phyloP scores from a whole-genome alignment of 495 filamentous ascomycete genomes.

The Talaromyces stipitatus region DNA sequence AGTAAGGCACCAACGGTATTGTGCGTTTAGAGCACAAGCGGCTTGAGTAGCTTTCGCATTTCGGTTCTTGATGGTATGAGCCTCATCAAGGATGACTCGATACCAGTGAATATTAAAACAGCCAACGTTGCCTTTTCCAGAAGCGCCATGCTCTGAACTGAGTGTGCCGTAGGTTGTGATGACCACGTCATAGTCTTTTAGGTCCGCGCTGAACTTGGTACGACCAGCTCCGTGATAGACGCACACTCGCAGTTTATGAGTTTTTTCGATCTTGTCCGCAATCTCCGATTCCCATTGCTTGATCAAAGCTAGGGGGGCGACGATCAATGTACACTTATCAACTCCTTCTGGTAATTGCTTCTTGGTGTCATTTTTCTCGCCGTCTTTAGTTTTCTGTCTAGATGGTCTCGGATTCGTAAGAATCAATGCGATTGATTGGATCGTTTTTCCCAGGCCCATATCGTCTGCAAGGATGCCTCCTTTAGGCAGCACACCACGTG shows the following conservation, averaged over 20 bases:
- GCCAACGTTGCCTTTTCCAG: constrained; percentile 60
- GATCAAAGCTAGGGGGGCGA: constrained; percentile 92
- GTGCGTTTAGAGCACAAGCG: constrained; percentile 67
- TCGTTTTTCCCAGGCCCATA: constrained; percentile 96
- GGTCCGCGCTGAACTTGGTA: constrained; percentile 63
- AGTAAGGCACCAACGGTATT: constrained; percentile 92
- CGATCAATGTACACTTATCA: constrained; percentile 76
- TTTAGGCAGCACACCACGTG: constrained; percentile 67
- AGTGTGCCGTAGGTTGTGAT: constrained; percentile 96
- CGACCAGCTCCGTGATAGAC: constrained; percentile 86
- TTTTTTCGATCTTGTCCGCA: constrained; percentile 60
- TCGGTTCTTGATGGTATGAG: constrained; percentile 96
- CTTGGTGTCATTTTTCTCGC: constrained; percentile 33
- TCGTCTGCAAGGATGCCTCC: constrained; percentile 86
- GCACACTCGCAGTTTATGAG: constrained; percentile 65
- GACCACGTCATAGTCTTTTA: constrained; percentile 86
- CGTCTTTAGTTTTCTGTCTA: constrained; percentile 12
- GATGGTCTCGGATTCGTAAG: constrained; percentile 69
- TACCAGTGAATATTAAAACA: constrained; percentile 93
- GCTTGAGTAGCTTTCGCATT: constrained; percentile 92
- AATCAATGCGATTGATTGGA: constrained; percentile 79
- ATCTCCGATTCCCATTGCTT: constrained; percentile 97
- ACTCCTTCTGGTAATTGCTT: constrained; percentile 53
- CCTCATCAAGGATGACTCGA: constrained; percentile 90
- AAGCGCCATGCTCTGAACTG: constrained; percentile 74